These are phyloP conservation scores for Gelatoporia subvermispora DNA, from an alignment of 768 basidiomycete species.

Conservation along the genomic window DNA sequence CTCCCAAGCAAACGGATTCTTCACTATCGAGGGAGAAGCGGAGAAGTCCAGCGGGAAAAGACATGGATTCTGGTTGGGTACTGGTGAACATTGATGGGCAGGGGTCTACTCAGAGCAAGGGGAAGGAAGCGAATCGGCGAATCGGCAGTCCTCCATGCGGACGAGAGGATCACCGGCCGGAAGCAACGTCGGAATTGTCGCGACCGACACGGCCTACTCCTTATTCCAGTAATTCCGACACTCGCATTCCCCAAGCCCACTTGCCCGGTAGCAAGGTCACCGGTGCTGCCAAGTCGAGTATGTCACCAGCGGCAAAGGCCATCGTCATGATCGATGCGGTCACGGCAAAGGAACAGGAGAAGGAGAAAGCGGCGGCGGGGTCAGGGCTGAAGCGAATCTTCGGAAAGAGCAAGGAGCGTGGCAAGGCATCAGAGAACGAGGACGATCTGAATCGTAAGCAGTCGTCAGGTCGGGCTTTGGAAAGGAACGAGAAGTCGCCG, in stretches of 20 bases:
- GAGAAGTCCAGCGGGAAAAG: conserved; percentile 2
- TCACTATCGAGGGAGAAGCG: not conserved
- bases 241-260: conserved; percentile 16
- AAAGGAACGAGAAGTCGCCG: not conserved
- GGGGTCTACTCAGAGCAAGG: conserved; percentile 1
- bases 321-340: conserved; percentile 58
- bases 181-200: conserved; percentile 15
- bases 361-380: conserved; percentile 16
- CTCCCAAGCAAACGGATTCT: conserved; percentile 1
- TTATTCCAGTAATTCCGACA: conserved; percentile 18
- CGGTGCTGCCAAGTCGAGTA: conserved; percentile 21
- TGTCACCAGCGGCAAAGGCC: conserved; percentile 53
- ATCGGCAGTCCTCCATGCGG: not conserved
- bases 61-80: conserved; percentile 24
- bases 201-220: conserved; percentile 12
- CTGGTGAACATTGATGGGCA: conserved; percentile 23
- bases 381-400: conserved; percentile 14
- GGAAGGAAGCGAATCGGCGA: not conserved
- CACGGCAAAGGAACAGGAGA: conserved; percentile 36
- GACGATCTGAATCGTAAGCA: not conserved
- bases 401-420: not conserved
- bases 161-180: not conserved
- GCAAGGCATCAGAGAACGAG: conserved; percentile 2
- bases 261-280: conserved; percentile 10
- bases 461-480: not conserved